Percentiles rank a stretch among this genome's conserved stretches.
Evolutionary conservation across 2,329 filamentous ascomycete species (phyloP).

Genomic region (Sclerotinia sclerotiorum): DNA sequence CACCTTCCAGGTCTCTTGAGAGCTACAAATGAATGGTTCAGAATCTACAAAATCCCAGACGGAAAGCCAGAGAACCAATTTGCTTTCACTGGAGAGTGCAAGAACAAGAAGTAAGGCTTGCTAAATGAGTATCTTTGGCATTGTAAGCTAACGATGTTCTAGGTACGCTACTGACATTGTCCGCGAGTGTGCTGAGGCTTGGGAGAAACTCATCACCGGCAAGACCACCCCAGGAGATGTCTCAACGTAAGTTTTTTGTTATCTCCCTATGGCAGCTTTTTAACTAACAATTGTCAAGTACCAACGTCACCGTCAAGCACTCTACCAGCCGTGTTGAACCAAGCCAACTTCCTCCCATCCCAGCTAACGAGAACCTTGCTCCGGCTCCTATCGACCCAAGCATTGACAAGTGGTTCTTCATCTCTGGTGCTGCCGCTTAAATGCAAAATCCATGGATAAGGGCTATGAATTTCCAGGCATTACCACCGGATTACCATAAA

Average conservation of each 20-base stretch:
- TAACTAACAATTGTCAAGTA: slow-evolving; percentile 52
- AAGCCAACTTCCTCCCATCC: slow-evolving; percentile 73
- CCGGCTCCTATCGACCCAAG: slow-evolving; percentile 90
- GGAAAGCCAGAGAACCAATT: slow-evolving; percentile 99
- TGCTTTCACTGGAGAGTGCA: slow-evolving; percentile 99
- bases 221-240: slow-evolving; percentile 77
- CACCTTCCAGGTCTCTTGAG: slow-evolving; percentile 95
- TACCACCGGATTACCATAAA: slow-evolving; percentile 23
- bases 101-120: slow-evolving; percentile 86
- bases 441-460: slow-evolving; percentile 9
- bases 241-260: slow-evolving; percentile 65
- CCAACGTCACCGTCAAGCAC: slow-evolving; percentile 75
- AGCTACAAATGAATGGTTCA: slow-evolving; percentile 99
- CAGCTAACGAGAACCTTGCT: slow-evolving; percentile 73
- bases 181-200: slow-evolving; percentile 93
- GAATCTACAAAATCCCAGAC: slow-evolving; percentile 99
- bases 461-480: slow-evolving; percentile 24
- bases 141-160: slow-evolving; percentile 26
- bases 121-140: not conserved
- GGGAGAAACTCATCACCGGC: slow-evolving; percentile 93
- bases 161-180: slow-evolving; percentile 94
- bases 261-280: not conserved
- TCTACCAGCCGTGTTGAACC: slow-evolving; percentile 71
- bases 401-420: slow-evolving; percentile 99
- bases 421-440: slow-evolving; percentile 90